Conservation (phyloP, 805 yeast species). For the Cyberlindnera mycetangii region DNA sequence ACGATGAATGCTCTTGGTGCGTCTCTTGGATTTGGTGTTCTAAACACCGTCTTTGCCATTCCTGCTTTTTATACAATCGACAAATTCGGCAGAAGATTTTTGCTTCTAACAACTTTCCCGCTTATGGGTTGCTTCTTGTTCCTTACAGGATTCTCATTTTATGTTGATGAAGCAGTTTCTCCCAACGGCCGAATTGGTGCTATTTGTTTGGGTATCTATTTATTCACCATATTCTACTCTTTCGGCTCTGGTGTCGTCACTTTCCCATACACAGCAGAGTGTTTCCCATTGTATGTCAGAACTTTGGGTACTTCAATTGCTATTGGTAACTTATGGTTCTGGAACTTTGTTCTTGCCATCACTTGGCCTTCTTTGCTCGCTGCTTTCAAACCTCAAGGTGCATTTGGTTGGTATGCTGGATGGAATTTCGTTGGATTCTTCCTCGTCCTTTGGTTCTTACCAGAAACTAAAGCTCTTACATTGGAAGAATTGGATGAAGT, state of each 20-base stretch:
- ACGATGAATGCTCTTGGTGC: constrained; percentile 67
- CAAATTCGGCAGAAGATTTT: constrained; percentile 66
- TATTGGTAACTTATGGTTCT: constrained; percentile 72
- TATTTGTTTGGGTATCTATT: constrained; percentile 69
- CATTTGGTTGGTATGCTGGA: constrained; percentile 85
- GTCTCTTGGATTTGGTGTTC: constrained; percentile 83
- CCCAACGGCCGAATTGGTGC: constrained; percentile 59
- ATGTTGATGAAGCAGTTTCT: constrained; percentile 46
- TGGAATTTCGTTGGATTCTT: constrained; percentile 74
- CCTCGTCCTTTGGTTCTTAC: constrained; percentile 66
- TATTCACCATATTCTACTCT: constrained; percentile 71
- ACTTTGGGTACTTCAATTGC: constrained; percentile 81
- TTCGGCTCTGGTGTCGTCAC: constrained; percentile 91
- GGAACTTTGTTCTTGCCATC: constrained; percentile 65
- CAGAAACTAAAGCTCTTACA: constrained; percentile 65
- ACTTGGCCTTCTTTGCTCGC: constrained; percentile 74
- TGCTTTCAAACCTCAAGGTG: constrained; percentile 76
- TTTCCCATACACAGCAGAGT: constrained; percentile 84
- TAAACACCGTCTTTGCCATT: constrained; percentile 75
- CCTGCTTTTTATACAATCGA: constrained; percentile 84
- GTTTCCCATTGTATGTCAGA: constrained; percentile 73
- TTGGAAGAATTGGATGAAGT: constrained; percentile 73
- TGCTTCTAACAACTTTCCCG: constrained; percentile 59
- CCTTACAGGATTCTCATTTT: constrained; percentile 68
- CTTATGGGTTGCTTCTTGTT: constrained; percentile 58